Base-by-base conservation (phyloP, 176 grass and related monocot genomes). In the Hsuehochloa calcarea region DNA sequence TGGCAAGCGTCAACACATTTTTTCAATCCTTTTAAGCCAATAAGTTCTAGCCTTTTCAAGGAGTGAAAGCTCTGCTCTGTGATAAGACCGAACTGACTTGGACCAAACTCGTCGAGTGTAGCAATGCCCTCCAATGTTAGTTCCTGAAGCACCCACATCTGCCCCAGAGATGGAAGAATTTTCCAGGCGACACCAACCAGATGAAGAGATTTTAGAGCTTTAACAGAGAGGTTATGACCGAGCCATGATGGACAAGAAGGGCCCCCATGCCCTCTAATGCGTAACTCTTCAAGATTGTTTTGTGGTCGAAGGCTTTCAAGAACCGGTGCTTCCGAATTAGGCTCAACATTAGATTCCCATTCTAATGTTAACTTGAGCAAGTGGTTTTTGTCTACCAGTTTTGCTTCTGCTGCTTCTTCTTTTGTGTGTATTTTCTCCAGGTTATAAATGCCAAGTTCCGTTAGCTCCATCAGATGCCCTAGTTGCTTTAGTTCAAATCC, bases 251-350 rank as follows among this genome's bases (percentile, higher is more conserved):
- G 80, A 1, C 80, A 82, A 22, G 4, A 22, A 5, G 0, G 0
- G 1, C 81, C 81, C 5, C 26, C 15, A 19, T 69, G 49, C 8
- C 47, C 8, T 13, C 0, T 37, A 13, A 85, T 78, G 1, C 0
- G 2, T 4, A 85, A 1, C 19, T 38, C 19, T 19, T 1, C 8
- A 8, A 85, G 74, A 1, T 34, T 47, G 10, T 4, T 17, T 13
- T 47, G 27, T 37, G 84, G 84, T 3, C 16, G 2, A 59, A 85
- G 47, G 3, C 0, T n/a, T 14, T 68, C 49, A 78, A 85, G 62
- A n/a, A 69, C 4, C 9, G 15, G 1, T 4, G 0, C 3, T 63
- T 79, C 55, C 26, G 0, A 1, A 0, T 3, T 1, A 4, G 7
- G 6, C 0, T 72, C 0, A 1, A 0, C 15, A 49, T 38, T 46